Evolutionary conservation across 805 yeast species (phyloP).

Genomic region (Wickerhamiella sergipiensis): DNA sequence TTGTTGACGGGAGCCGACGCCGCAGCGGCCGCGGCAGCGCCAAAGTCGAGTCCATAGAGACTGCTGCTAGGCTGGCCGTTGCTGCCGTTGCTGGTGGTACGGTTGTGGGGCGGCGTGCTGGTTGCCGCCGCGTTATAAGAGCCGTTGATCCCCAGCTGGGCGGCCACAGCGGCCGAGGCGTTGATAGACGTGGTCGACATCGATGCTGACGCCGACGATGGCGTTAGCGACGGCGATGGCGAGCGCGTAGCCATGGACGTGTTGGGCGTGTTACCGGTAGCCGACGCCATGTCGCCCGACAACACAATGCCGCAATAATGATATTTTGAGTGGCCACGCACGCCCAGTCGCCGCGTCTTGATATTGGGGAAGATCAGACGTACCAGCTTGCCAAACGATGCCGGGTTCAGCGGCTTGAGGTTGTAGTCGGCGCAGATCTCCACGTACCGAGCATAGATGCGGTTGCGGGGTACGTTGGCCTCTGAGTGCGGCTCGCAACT

Average conservation of each 20-base stretch:
- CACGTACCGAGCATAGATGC: conserved; percentile 55
- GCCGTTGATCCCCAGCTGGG: background rate
- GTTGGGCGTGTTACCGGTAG: conserved; percentile 4
- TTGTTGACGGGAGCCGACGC: too few relatives aligned
- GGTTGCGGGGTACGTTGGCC: conserved; percentile 49
- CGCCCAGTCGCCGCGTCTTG: conserved; percentile 67
- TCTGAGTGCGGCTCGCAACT: conserved; percentile 39
- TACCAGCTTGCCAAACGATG: conserved; percentile 66
- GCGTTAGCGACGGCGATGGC: background rate
- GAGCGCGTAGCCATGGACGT: conserved; percentile 2
- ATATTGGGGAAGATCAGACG: conserved; percentile 50
- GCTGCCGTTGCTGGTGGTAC: background rate
- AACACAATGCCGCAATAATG: conserved; percentile 68
- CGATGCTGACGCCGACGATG: background rate
- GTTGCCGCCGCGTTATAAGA: conserved; percentile 3
- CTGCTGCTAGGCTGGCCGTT: background rate
- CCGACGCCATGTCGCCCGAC: conserved; percentile 22
- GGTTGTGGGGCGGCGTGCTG: conserved; percentile 12
- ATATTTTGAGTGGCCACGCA: conserved; percentile 69
- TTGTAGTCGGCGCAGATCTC: conserved; percentile 40
- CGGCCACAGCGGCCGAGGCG: background rate
- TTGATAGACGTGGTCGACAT: background rate
- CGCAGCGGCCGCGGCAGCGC: background rate
- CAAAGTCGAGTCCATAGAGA: background rate
- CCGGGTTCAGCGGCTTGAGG: conserved; percentile 53